Evolutionary conservation across 2,329 filamentous ascomycete genomes (phyloP).

Genomic region (Nemania sp.): DNA sequence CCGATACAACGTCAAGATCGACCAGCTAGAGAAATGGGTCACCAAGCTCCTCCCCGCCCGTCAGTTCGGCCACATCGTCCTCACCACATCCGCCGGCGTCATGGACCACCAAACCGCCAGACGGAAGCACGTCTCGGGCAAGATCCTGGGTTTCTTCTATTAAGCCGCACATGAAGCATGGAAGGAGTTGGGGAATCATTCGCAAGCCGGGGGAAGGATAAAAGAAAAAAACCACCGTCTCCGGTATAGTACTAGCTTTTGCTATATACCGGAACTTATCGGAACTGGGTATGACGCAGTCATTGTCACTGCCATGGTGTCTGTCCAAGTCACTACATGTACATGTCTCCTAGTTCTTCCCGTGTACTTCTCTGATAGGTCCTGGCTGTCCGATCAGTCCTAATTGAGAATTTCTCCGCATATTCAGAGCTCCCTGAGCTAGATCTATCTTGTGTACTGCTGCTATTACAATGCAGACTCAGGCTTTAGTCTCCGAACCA

Average conservation of each 20-base stretch:
- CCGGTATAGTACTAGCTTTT: conserved; percentile 21
- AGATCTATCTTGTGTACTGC: neutral
- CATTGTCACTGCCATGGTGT: conserved; percentile 9
- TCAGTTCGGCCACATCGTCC: conserved; percentile 37
- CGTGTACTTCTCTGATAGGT: conserved; percentile 27
- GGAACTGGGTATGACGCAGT: conserved; percentile 28
- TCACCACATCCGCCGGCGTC: conserved; percentile 34
- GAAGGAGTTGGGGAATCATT: conserved; percentile 35
- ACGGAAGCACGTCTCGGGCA: conserved; percentile 36
- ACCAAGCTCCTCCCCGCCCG: conserved; percentile 31
- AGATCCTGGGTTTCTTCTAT: conserved; percentile 36
- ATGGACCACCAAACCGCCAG: conserved; percentile 35
- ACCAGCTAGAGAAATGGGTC: conserved; percentile 34
- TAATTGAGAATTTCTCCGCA: conserved; percentile 28
- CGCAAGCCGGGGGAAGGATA: conserved; percentile 12
- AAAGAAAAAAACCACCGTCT: conserved; percentile 22
- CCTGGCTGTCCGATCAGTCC: conserved; percentile 26
- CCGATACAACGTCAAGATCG: conserved; percentile 35
- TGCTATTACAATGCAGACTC: too few species aligned
- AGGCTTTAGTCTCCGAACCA: neutral
- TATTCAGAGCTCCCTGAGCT: neutral
- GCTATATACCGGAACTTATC: conserved; percentile 24
- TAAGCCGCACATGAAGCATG: conserved; percentile 18
- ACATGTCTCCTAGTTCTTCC: conserved; percentile 22
- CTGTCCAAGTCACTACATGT: conserved; percentile 16